Evolutionary conservation across 306 rosid species (phyloP), one percentile per base, ranked within the genome.

Genomic region (Dalbergia cultrata): DNA sequence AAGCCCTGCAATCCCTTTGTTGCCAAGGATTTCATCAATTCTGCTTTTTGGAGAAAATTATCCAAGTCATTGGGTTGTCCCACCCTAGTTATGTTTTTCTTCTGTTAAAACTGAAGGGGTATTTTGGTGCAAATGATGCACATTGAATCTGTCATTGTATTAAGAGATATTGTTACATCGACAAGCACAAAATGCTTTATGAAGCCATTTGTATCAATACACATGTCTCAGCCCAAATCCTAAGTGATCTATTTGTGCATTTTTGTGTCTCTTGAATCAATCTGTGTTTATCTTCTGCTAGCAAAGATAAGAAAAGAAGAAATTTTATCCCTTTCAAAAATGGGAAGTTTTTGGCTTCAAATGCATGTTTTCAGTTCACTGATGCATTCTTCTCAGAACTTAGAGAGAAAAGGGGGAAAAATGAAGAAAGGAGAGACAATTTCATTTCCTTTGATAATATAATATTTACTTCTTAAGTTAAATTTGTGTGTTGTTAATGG

Each of bases 51-150:
- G 67, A 57, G 21, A 41, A 37, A 26, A 78, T 56, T n/a, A 78
- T 67, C 58, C 75, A 41, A 39, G 67, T 67, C 57, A 78, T 78
- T 78, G 66, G 75, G 43, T 58, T 60, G 37, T 59, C 54, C 17
- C 63, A 45, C 52, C 35, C 71, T 78, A 9, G 69, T 22, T 68
- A 57, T 31, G 37, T 53, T 78, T 61, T 75, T 77, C 31, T 57
- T 54, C 59, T 67, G 34, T 44, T 67, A 78, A 75, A 78, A 56
- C 59, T 41, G 75, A 69, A 78, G 54, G 34, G 67, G 43, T 56
- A 78, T 31, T 5, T 67, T 26, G 75, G 37, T 43, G 33, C 43
- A 67, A 67, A 76, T 64, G 9, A 76, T 53, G 65, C 75, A 77
- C 59, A 41, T 67, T 16, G 39, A 54, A 39, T 21, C 33, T 7